Evolutionary conservation across 2,329 filamentous ascomycete species (phyloP).

Genomic region (Ophiostoma quercus): DNA sequence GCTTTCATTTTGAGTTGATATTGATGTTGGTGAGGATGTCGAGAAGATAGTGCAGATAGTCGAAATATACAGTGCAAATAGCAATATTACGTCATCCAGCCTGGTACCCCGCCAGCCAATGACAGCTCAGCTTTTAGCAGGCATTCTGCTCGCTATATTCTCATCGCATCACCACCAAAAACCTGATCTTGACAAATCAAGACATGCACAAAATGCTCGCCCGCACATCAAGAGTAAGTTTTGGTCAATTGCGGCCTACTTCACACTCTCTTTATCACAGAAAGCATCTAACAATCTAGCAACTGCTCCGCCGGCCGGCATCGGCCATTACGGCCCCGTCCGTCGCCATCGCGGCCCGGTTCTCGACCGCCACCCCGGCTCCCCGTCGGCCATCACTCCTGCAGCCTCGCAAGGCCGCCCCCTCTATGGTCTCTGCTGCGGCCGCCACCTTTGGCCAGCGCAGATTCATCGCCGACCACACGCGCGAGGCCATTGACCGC

Average conservation of each 20-base stretch:
- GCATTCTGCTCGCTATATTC: not conserved
- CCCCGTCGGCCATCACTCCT: not conserved
- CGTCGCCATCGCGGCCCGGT: constrained; percentile 13
- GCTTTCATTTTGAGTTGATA: not conserved
- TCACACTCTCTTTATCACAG: not conserved
- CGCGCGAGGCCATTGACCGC: constrained; percentile 78
- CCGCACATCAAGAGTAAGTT: constrained; percentile 25
- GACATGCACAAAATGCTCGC: constrained; percentile 24
- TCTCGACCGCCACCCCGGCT: constrained; percentile 14
- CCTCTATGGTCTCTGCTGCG: not conserved
- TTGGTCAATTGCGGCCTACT: not conserved
- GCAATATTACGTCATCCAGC: constrained; percentile 6
- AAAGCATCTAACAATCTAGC: constrained; percentile 17
- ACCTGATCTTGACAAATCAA: constrained; percentile 1
- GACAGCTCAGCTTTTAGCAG: not conserved
- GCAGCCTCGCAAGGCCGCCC: not conserved
- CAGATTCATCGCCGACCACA: constrained; percentile 62
- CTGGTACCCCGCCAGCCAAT: not conserved
- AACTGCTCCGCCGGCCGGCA: constrained; percentile 21
- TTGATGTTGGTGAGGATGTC: not conserved
- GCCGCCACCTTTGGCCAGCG: constrained; percentile 9
- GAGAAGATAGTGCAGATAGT: not conserved
- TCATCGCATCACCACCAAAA: constrained; percentile 1
- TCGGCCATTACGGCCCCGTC: constrained; percentile 6
- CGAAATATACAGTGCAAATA: not conserved